Evolutionary conservation across 495 filamentous ascomycete species (phyloP), one percentile per base, ranked within the genome.

Genomic region (Sporormia fimetaria): DNA sequence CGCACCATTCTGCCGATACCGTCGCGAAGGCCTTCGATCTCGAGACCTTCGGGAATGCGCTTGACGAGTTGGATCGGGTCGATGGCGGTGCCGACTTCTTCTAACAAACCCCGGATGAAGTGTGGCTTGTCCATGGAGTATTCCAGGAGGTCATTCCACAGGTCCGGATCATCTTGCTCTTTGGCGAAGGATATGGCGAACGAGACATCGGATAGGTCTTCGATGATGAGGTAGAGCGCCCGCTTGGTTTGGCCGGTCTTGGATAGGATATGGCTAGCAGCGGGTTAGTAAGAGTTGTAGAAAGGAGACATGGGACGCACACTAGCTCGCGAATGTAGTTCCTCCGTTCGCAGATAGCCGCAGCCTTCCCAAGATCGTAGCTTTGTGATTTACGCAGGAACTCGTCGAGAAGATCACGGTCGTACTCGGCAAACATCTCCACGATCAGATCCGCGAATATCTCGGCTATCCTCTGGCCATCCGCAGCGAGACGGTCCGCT

Each of bases 111-210:
- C 12, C 84, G 78, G 41, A 98, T 94, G 64, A 98, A 98, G 10
- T 72, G 72, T 0, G 90, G 90, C 49, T 93, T 93, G 60, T 94
- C 84, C 92, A 98, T 96, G 16, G 76, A 81, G 64, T 95, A 95
- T 43, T 87, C 74, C 15, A 98, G 75, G 7, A 98, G 70, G 53
- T 98, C 90, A 47, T 93, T 80, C 90, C 90, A 98, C 0, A 98
- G 70, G 50, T 88, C 83, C 0, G 76, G 74, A 44, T 96, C 88
- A 42, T 87, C 73, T 57, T 94, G 87, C 32, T 84, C 78, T 60
- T 94, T 94, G 33, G 87, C 86, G 47, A 96, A 98, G 6, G 80
- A 71, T 47, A 98, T 96, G 31, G 90, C 90, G 42, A 86, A 82
- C 3, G 77, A 80, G 29, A 96, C 85, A 52, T 96, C 87, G 40